Base-by-base conservation (phyloP, 2,329 filamentous ascomycete genomes). In the Fusarium veterinarium region DNA sequence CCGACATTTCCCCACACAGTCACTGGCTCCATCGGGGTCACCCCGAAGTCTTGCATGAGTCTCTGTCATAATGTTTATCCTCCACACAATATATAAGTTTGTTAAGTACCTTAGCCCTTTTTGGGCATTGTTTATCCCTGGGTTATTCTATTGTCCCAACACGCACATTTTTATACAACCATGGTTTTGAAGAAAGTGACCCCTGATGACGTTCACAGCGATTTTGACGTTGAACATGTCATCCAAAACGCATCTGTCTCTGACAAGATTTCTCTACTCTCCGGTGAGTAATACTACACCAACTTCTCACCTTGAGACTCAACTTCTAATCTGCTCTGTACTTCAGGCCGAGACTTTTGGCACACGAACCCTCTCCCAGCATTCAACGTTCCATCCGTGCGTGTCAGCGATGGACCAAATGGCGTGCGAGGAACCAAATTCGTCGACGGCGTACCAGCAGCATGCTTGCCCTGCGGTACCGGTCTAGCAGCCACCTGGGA, bases 221-320 rank as follows among this genome's bases (percentile, higher is more conserved):
- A 19, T 46, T 46, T 46, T n/a, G 19, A 10, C 10, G 25, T 46
- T n/a, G 25, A 46, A 16, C 19, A 46, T 30, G 13, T 46, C 44
- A 14, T 46, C 25, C 25, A 46, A n/a, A 30, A 46, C 6, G 14
- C 45, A 12, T 30, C 45, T 30, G 45, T 48, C 25, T 30, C 45
- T 16, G 45, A 48, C 9, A 48, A 48, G 2, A 30, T 48, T 30
- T 48, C 45, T 11, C 19, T 48, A 2, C 45, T 48, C 6, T 30
- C 44, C 2, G 44, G 44, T 30, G 6, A 4, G 25, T 30, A 2
- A 11, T 2, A 11, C 0, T 16, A 6, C 2, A 20, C 1, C 3
- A 5, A 1, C 9, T 19, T 11, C 13, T 10, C 14, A 3, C 4
- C 12, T 12, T 0, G 1, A 14, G 41, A 46, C 25, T 30, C 13